Evolutionary conservation across 805 yeast species (phyloP), one percentile per base, ranked within the genome.

Genomic region (Suhomyces sp.): DNA sequence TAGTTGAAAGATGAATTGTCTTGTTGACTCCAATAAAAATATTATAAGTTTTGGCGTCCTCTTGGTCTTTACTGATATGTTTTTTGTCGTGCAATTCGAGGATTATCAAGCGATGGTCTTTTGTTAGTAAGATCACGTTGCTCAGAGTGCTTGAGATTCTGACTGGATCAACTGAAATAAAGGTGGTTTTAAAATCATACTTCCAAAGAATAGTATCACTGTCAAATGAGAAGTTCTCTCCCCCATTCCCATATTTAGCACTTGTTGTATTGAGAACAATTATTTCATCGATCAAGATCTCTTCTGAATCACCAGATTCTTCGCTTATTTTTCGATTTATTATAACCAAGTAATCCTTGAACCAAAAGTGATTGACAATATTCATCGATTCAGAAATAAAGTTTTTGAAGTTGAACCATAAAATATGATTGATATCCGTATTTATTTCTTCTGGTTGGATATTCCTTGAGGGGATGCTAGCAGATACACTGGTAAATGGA

Each of bases 151-250:
- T 40, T 17, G 51, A 38, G 19, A 51, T 35, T 6, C 48, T 46
- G 12, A 54, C 52, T 4, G 63, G 51, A 13, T 66, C 65, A 27
- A 59, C 57, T 22, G 50, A 54, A 31, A 69, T 44, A 31, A 71
- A 60, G 17, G 54, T 54, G 23, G 61, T 59, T 36, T 64, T 62
- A 50, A 72, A 69, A 49, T 69, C 62, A 49, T 71, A 70, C 47
- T 74, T 68, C 78, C 79, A 75, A 6, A 72, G 57, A 23, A 74
- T 66, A 41, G 65, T 53, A 52, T 76, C 79, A 52, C 71, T 70
- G 50, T 73, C 76, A 49, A 76, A 73, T 22, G 61, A 61, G 40
- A 67, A 65, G 7, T 54, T 54, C 8, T 55, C 65, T 5, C 69
- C 70, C 1, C 72, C 74, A 26, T 54, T 55, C 1, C 77, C 79